Evolutionary conservation across 2,329 filamentous ascomycete species (phyloP), one percentile per base, ranked within the genome.

Genomic region (Epichloe typhina): DNA sequence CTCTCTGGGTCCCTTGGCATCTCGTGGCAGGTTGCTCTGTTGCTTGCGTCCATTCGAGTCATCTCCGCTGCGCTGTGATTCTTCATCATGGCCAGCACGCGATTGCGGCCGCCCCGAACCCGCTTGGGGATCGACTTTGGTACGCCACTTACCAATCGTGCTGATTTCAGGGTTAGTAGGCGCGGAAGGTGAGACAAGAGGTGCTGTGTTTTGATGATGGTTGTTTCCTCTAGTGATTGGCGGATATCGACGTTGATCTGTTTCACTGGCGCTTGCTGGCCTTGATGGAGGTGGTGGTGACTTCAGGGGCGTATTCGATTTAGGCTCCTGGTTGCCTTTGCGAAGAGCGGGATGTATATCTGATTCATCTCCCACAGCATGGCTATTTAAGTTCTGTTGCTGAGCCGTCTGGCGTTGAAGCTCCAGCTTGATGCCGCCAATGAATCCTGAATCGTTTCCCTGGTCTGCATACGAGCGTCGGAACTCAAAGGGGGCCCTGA

Each of bases 391-490:
- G 1, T 58, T 56, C 39, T 61, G 57, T 37, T 67, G 58, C 8
- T 63, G 56, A 17, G 63, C 63, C 1, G 61, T 61, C 7, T 69
- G 61, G 44, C 64, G 64, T 50, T 70, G 62, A 45, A 67, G 60
- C 45, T 70, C 69, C 15, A 71, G 60, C 51, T 71, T 72, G 49
- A 65, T 64, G 19, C 66, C 68, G 1, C 70, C 68, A 23, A 72
- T 64, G 54, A 72, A 72, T 12, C 63, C 64, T 2, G 58, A 60
- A 5, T 66, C 57, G n/a, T 54, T 55, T 8, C 57, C 53, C 19
- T 61, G 59, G 36, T 68, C 66, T 17, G 62, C 54, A 0, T 66
- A 69, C 1, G 59, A 57, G 2, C 66, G 61, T 15, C 63, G 61
- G 36, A 62, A 62, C 46, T 66, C 65, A 35, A 69, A 67, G 0